Conservation (phyloP, 2,329 filamentous ascomycete genomes). For the Monosporascus ibericus region DNA sequence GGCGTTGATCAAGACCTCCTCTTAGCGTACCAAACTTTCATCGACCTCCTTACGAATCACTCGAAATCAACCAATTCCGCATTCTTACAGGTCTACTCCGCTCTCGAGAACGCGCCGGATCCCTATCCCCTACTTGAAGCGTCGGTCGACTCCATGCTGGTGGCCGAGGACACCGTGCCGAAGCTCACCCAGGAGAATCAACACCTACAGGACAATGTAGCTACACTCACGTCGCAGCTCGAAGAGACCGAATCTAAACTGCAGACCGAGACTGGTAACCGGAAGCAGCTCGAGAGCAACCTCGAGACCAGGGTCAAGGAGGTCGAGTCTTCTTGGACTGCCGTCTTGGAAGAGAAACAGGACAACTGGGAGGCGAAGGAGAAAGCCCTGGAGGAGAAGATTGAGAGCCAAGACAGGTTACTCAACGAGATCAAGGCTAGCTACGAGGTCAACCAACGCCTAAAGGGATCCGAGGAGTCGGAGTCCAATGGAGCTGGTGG, state of each 20-base stretch:
- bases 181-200: slow-evolving; percentile 85
- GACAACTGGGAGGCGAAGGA: slow-evolving; percentile 97
- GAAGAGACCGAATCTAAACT: slow-evolving; percentile 76
- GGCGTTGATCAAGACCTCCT: neutral
- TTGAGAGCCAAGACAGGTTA: slow-evolving; percentile 87
- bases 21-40: slow-evolving; percentile 90
- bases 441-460: slow-evolving; percentile 89
- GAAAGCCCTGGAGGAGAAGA: slow-evolving; percentile 82
- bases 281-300: slow-evolving; percentile 69
- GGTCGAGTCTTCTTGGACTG: slow-evolving; percentile 82
- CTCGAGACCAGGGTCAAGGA: slow-evolving; percentile 80
- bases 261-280: slow-evolving; percentile 67
- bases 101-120: slow-evolving; percentile 90
- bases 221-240: slow-evolving; percentile 69
- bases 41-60: slow-evolving; percentile 92
- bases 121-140: slow-evolving; percentile 95
- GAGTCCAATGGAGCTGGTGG: slow-evolving; percentile 51
- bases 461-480: slow-evolving; percentile 65
- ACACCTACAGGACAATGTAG: slow-evolving; percentile 73
- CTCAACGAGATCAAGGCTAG: slow-evolving; percentile 93
- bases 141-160: slow-evolving; percentile 86
- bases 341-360: slow-evolving; percentile 85
- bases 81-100: slow-evolving; percentile 88
- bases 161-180: slow-evolving; percentile 87
- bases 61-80: slow-evolving; percentile 90